Percentiles rank a stretch among this genome's conserved stretches.
phyloP scores from a whole-genome alignment of 768 basidiomycete genomes.

The Termitomyces sp. region DNA sequence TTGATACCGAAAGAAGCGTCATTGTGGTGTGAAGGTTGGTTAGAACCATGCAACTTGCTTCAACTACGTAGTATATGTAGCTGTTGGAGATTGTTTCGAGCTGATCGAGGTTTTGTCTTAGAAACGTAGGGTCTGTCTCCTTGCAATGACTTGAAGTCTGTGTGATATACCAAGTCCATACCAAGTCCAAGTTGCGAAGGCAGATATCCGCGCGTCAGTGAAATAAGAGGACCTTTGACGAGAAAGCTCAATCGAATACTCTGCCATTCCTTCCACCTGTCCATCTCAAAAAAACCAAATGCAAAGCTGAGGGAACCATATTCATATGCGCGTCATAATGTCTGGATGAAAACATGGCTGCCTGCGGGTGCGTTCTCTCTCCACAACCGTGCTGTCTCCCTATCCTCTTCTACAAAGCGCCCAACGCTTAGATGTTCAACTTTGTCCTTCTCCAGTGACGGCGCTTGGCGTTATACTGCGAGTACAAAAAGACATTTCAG shows the following conservation, averaged over 20 bases:
- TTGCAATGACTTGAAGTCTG: neutral
- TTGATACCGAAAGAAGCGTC: neutral
- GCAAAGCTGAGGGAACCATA: constrained; percentile 8
- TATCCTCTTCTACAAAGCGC: neutral
- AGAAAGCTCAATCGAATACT: neutral
- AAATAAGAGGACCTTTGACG: neutral
- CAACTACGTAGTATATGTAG: no score
- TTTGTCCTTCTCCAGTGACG: constrained; percentile 99
- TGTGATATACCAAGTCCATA: neutral
- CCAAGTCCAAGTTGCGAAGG: neutral
- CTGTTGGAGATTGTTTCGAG: neutral
- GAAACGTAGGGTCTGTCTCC: neutral
- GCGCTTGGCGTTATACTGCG: constrained; percentile 88
- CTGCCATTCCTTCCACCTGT: neutral
- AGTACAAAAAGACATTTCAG: constrained; percentile 5
- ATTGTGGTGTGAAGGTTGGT: neutral
- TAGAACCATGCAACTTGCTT: neutral
- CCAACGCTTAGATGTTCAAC: constrained; percentile 76
- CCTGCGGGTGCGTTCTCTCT: constrained; percentile 9
- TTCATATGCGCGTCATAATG: constrained; percentile 16
- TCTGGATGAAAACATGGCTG: constrained; percentile 14
- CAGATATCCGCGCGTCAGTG: neutral
- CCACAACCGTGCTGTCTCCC: neutral
- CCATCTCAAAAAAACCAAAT: neutral
- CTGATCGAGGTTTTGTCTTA: neutral